Evolutionary conservation across 2,329 filamentous ascomycete species (phyloP), one percentile per base, ranked within the genome.

Genomic region (Arthrinium phaeospermum): DNA sequence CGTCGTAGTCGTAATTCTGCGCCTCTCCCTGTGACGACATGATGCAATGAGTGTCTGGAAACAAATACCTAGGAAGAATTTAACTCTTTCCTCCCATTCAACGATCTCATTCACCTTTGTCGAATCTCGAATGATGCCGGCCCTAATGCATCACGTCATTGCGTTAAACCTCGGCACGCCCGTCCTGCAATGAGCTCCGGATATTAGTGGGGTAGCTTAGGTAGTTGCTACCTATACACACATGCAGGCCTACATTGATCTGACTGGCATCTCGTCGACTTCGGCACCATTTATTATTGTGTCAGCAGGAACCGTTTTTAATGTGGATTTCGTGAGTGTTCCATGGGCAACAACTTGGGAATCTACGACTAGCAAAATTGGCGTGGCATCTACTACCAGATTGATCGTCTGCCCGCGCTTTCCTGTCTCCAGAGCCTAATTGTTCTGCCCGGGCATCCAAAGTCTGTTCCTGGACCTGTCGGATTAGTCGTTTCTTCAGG

Each of bases 1-100:
- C 75, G 49, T 80, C 75, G 64, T 80, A 77, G 49, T 80, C 75
- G 64, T 80, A 77, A 0, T 70, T 8, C 10, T 0, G 34, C 13
- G 71, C 49, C 13, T 75, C 70, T 12, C 19, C 34, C 13, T 41
- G 14, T 4, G 57, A 34, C 22, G 57, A 14, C 57, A 64, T 64
- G 22, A 3, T 14, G 3, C 27, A 41, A 41, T 22, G 6, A 19
- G 7, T n/a, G 30, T 22, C 1, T 12, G n/a, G n/a, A n/a, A n/a
- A n/a, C n/a, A n/a, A n/a, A n/a, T n/a, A n/a, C n/a, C n/a, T n/a
- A n/a, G n/a, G n/a, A n/a, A n/a, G n/a, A n/a, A n/a, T n/a, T n/a
- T n/a, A n/a, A n/a, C n/a, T n/a, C n/a, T n/a, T n/a, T n/a, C n/a
- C n/a, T n/a, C 10, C 37, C 27, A 30, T 41, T 41, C n/a, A 27